These are phyloP conservation scores for Coccinonectria pachysandricola DNA, from an alignment of 2,329 filamentous ascomycete species.

Conservation along the genomic window DNA sequence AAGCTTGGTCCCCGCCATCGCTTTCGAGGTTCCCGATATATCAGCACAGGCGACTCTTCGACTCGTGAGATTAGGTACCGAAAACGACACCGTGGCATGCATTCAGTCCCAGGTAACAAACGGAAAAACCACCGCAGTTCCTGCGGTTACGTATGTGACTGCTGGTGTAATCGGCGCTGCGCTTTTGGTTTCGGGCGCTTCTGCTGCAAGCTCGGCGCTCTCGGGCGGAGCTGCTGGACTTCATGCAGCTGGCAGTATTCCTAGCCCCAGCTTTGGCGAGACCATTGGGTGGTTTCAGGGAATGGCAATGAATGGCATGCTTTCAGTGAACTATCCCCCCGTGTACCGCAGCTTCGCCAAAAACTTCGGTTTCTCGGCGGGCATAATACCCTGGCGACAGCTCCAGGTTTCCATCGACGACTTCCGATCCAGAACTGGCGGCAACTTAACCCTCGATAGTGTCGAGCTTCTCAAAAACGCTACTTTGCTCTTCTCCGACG, in stretches of 20 bases:
- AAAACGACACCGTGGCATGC: constrained; percentile 61
- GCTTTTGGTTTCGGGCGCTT: constrained; percentile 60
- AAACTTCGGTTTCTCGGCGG: constrained; percentile 89
- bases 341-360: constrained; percentile 84
- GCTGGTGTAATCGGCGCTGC: constrained; percentile 80
- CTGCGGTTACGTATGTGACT: constrained; percentile 73
- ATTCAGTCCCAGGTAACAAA: constrained; percentile 75
- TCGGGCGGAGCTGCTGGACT: constrained; percentile 43
- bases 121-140: constrained; percentile 68
- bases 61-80: constrained; percentile 53
- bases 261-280: constrained; percentile 77
- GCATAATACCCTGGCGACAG: constrained; percentile 69
- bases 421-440: constrained; percentile 72
- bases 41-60: constrained; percentile 74
- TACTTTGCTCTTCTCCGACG: constrained; percentile 61
- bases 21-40: constrained; percentile 84
- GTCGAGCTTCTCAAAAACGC: constrained; percentile 64
- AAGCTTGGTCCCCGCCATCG: constrained; percentile 71
- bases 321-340: constrained; percentile 77
- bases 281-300: constrained; percentile 86
- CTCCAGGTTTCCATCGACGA: constrained; percentile 76
- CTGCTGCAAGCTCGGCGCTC: constrained; percentile 53
- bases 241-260: constrained; percentile 48
- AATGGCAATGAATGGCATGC: constrained; percentile 92
- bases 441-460: constrained; percentile 74